A percentile compares a stretch with the other conserved stretches of the same genome.
Evolutionary conservation across 2,329 filamentous ascomycete genomes (phyloP).

Genomic region (Chaetomium sp.): DNA sequence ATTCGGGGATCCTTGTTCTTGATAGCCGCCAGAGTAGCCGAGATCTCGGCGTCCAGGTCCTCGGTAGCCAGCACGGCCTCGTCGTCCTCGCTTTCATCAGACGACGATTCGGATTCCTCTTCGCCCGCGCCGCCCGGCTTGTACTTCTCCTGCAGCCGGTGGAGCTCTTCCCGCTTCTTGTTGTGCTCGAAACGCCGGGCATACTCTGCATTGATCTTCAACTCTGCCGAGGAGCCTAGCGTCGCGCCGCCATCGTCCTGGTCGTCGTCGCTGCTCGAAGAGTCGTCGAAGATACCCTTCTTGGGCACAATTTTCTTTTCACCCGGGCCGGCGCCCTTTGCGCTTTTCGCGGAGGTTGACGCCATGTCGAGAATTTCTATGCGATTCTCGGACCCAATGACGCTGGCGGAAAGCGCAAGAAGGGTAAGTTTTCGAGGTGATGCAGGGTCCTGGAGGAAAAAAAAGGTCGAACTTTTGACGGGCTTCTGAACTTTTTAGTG

Average conservation of each 20-base stretch:
- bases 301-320: conserved; percentile 29
- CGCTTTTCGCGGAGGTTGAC: conserved; percentile 9
- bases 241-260: conserved; percentile 35
- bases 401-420: not conserved
- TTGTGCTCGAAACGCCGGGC: conserved; percentile 90
- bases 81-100: conserved; percentile 80
- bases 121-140: conserved; percentile 41
- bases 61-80: conserved; percentile 80
- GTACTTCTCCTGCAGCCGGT: conserved; percentile 84
- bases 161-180: conserved; percentile 87
- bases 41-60: conserved; percentile 79
- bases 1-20: conserved; percentile 84
- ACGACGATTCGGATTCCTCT: conserved; percentile 51
- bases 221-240: conserved; percentile 30
- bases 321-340: conserved; percentile 10
- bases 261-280: conserved; percentile 38
- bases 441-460: not conserved
- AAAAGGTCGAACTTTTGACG: conserved; percentile 3
- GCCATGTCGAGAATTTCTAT: conserved; percentile 6
- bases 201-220: conserved; percentile 88
- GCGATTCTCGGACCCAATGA: not conserved
- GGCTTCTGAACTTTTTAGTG: conserved; percentile 28
- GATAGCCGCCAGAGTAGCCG: conserved; percentile 80
- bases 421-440: not conserved
- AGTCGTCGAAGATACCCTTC: conserved; percentile 49